Conservation (phyloP, 2,329 filamentous ascomycete species). For the Chalaropsis ovoidea region DNA sequence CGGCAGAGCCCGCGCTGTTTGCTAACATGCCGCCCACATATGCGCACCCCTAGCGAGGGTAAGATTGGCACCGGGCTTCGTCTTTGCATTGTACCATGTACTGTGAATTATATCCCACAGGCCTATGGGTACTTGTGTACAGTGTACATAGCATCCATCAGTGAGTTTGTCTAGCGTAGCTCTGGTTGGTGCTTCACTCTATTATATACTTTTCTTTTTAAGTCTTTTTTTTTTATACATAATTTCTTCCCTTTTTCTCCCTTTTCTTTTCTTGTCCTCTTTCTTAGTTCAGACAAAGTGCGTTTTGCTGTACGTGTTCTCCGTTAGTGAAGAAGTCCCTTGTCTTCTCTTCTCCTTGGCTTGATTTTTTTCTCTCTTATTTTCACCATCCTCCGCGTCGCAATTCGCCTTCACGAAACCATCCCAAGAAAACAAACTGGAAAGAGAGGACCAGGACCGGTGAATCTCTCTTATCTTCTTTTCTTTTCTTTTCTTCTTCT, state of each 20-base stretch:
- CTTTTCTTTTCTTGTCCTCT: background rate
- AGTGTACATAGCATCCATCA: background rate
- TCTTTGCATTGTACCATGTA: background rate
- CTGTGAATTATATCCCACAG: too few species aligned
- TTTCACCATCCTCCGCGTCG: background rate
- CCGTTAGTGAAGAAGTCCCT: constrained; percentile 7
- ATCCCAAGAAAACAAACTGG: background rate
- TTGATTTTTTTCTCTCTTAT: background rate
- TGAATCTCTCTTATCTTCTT: background rate
- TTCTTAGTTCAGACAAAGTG: background rate
- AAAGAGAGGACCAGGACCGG: background rate
- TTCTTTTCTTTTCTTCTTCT: background rate
- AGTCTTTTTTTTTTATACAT: too few species aligned
- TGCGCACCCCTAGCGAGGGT: background rate
- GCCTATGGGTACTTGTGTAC: background rate
- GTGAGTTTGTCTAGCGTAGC: too few species aligned
- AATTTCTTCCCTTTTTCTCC: background rate
- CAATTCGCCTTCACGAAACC: background rate
- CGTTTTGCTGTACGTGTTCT: constrained; percentile 13
- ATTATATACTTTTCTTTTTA: too few species aligned
- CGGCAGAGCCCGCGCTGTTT: background rate
- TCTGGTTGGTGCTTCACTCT: background rate
- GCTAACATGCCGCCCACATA: background rate
- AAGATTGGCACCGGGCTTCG: background rate
- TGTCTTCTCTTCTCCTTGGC: constrained; percentile 6